A percentile compares a stretch with the other conserved stretches of the same genome.
These are phyloP conservation scores for Plicaturopsis crispa DNA, from an alignment of 768 basidiomycete species.

Conservation along the genomic window DNA sequence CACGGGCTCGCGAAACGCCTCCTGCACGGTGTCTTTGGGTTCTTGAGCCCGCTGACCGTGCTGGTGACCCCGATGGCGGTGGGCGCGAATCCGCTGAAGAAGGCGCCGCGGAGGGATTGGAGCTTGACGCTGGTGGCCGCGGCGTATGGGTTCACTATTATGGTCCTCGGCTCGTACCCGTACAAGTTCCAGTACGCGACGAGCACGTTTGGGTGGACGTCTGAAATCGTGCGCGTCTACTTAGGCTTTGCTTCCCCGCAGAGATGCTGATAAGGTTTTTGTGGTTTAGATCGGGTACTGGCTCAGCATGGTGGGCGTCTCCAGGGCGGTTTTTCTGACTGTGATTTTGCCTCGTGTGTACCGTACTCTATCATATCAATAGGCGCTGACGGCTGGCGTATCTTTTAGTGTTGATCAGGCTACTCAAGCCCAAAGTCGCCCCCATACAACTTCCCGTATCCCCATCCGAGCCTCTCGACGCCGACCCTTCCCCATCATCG, in stretches of 20 bases:
- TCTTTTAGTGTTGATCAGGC: no score
- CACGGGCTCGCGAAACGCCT: no score
- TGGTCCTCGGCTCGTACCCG: slow-evolving; percentile 40
- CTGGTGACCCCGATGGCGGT: slow-evolving; percentile 39
- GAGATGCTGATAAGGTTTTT: slow-evolving; percentile 39
- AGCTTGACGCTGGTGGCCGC: slow-evolving; percentile 50
- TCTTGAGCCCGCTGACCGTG: slow-evolving; percentile 65
- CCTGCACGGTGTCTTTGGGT: slow-evolving; percentile 48
- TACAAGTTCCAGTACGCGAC: slow-evolving; percentile 64
- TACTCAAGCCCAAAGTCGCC: no score
- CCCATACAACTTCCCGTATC: no score
- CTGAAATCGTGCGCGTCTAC: slow-evolving; percentile 45
- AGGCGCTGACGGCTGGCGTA: no score
- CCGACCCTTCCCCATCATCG: slow-evolving; percentile 3
- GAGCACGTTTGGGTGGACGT: slow-evolving; percentile 54
- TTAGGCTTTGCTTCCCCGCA: neutral
- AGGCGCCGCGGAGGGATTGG: slow-evolving; percentile 49
- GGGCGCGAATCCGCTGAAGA: slow-evolving; percentile 31
- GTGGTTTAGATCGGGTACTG: slow-evolving; percentile 31
- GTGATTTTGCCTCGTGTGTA: no score
- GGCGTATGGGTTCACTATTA: slow-evolving; percentile 37
- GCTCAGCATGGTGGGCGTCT: slow-evolving; percentile 19
- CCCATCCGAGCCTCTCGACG: slow-evolving; percentile 16
- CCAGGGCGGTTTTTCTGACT: slow-evolving; percentile 18
- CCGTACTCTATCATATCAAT: no score